Conservation (phyloP, 2,329 filamentous ascomycete species). For the Bipolaris victoriae region DNA sequence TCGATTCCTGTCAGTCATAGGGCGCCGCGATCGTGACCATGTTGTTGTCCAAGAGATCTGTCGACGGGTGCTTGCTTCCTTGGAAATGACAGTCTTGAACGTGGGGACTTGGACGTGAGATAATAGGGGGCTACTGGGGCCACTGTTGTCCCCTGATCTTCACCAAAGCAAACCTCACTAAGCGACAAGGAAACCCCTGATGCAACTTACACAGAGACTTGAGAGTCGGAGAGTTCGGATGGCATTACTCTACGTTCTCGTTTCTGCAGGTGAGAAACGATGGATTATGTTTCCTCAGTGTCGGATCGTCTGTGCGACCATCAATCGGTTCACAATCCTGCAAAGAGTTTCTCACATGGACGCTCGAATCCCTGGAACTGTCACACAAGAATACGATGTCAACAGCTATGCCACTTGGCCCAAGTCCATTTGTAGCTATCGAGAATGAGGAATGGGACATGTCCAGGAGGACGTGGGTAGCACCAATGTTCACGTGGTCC, state of each 20-base stretch:
- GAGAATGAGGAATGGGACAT: slow-evolving; percentile 3
- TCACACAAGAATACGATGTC: slow-evolving; percentile 5
- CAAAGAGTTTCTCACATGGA: slow-evolving; percentile 3
- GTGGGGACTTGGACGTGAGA: slow-evolving; percentile 2
- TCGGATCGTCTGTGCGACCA: slow-evolving; percentile 11
- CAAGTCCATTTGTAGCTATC: slow-evolving; percentile 8
- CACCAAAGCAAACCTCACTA: not conserved
- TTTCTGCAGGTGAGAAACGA: no score
- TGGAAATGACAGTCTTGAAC: slow-evolving; percentile 9
- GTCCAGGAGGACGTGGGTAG: slow-evolving; percentile 12
- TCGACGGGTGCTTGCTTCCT: slow-evolving; percentile 12
- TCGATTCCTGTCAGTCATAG: not conserved
- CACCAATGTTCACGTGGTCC: slow-evolving; percentile 17
- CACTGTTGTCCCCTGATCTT: slow-evolving; percentile 7
- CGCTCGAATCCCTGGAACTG: slow-evolving; percentile 1
- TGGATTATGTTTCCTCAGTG: not conserved
- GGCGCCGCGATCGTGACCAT: not conserved
- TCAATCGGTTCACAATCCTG: not conserved
- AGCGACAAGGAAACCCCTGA: not conserved
- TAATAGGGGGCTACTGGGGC: slow-evolving; percentile 2
- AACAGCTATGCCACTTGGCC: slow-evolving; percentile 12
- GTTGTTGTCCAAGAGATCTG: not conserved
- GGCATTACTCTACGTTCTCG: no score
- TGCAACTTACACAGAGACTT: not conserved
- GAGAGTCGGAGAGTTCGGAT: not conserved